These are phyloP conservation scores for Yamadazyma atlantica DNA, from an alignment of 1,139 yeast genomes.

Conservation along the genomic window DNA sequence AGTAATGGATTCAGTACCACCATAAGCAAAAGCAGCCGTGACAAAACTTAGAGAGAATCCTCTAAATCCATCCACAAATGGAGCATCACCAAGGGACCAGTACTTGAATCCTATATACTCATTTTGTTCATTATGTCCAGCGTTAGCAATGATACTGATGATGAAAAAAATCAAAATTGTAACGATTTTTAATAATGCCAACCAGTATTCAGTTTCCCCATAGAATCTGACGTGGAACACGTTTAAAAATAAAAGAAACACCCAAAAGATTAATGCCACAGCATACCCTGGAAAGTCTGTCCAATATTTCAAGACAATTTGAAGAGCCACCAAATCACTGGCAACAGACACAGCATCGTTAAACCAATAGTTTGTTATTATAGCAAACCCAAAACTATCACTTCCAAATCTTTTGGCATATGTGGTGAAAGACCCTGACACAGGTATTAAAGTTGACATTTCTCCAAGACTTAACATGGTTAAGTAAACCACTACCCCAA, in stretches of 20 bases:
- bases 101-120: constrained; percentile 40
- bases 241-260: constrained; percentile 50
- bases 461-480: constrained; percentile 67
- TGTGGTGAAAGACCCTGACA: constrained; percentile 62
- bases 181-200: constrained; percentile 38
- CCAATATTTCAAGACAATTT: constrained; percentile 62
- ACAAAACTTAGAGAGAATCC: constrained; percentile 42
- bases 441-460: constrained; percentile 61
- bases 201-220: constrained; percentile 44
- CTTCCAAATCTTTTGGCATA: constrained; percentile 62
- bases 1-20: constrained; percentile 66
- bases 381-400: constrained; percentile 63
- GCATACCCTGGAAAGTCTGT: constrained; percentile 58
- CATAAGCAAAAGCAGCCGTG: constrained; percentile 66
- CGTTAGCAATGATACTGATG: constrained; percentile 37
- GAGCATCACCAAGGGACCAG: constrained; percentile 42
- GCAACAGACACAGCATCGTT: constrained; percentile 66
- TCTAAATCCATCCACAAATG: constrained; percentile 39
- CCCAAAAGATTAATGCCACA: constrained; percentile 60
- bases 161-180: constrained; percentile 42
- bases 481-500: constrained; percentile 58
- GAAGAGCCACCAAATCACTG: constrained; percentile 59
- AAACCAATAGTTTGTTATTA: constrained; percentile 63
- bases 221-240: constrained; percentile 52
- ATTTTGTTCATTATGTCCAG: constrained; percentile 31